phyloP scores from a whole-genome alignment of 345 rosid genomes.

The Boechera stricta region DNA sequence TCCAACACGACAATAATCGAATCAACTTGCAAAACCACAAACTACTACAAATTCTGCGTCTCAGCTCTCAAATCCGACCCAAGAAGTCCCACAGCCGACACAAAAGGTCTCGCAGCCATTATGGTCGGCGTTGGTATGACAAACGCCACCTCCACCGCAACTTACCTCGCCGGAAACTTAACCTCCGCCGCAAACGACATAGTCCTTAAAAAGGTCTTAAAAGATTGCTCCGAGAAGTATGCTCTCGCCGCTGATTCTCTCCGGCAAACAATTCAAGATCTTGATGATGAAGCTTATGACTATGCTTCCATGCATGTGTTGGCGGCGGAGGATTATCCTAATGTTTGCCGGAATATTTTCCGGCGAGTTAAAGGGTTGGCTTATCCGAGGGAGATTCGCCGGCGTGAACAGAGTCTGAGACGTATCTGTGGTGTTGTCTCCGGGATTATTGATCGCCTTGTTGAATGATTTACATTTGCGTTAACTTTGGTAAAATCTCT shows the following conservation, averaged over 20 bases:
- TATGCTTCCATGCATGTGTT: slow-evolving; percentile 69
- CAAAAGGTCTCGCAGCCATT: slow-evolving; percentile 68
- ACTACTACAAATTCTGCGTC: slow-evolving; percentile 71
- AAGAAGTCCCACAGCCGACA: slow-evolving; percentile 58
- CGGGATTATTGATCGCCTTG: slow-evolving; percentile 66
- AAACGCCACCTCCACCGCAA: slow-evolving; percentile 75
- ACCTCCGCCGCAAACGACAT: slow-evolving; percentile 42
- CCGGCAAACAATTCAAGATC: slow-evolving; percentile 52
- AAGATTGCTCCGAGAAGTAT: slow-evolving; percentile 77
- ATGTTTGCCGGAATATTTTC: slow-evolving; percentile 67
- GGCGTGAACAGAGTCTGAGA: slow-evolving; percentile 68
- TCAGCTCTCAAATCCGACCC: slow-evolving; percentile 75
- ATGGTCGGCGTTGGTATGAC: slow-evolving; percentile 62
- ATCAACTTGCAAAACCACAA: slow-evolving; percentile 70
- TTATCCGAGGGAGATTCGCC: slow-evolving; percentile 67
- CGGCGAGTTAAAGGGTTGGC: slow-evolving; percentile 50
- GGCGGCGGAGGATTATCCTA: slow-evolving; percentile 80
- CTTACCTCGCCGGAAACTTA: slow-evolving; percentile 56
- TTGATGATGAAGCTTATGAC: slow-evolving; percentile 62
- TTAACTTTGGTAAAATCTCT: slow-evolving; percentile 6
- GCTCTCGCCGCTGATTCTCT: slow-evolving; percentile 63
- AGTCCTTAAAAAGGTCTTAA: slow-evolving; percentile 47
- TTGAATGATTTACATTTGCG: slow-evolving; percentile 20
- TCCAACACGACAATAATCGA: slow-evolving; percentile 54
- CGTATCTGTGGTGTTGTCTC: slow-evolving; percentile 62